phyloP scores from a whole-genome alignment of 345 rosid species.

The Moricandia moricandioides region DNA sequence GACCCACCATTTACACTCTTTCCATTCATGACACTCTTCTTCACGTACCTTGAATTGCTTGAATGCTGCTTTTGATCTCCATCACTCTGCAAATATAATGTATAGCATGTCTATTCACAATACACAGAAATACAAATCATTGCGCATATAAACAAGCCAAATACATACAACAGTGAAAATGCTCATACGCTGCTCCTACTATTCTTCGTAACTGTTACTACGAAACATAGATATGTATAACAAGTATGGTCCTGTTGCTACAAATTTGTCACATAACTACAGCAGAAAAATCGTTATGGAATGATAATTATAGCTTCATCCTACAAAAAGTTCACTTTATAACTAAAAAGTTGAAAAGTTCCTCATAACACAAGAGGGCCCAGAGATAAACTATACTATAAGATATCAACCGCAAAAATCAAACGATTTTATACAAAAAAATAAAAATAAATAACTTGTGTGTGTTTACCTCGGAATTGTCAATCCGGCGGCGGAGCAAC shows the following conservation, averaged over 20 bases:
- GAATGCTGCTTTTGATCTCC: conserved; percentile 49
- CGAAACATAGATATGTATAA: not conserved
- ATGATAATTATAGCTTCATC: conserved; percentile 12
- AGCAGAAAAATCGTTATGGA: not conserved
- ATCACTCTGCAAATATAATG: conserved; percentile 59
- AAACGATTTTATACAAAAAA: not conserved
- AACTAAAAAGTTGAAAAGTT: conserved; percentile 5
- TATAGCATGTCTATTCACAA: not conserved
- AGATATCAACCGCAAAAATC: not conserved
- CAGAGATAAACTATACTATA: not conserved
- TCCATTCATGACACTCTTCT: conserved; percentile 43
- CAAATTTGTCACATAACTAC: conserved; percentile 12
- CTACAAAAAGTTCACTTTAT: conserved; percentile 11
- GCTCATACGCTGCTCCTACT: not conserved
- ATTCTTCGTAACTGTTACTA: not conserved
- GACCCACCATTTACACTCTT: conserved; percentile 38
- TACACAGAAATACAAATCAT: not conserved
- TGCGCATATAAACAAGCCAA: conserved; percentile 7
- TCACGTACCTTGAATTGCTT: conserved; percentile 37
- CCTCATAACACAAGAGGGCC: conserved; percentile 17
- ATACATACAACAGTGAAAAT: not conserved
- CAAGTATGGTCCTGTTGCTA: conserved; percentile 9
- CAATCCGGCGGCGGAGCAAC: conserved; percentile 57
- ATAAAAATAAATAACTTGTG: too few relatives aligned
- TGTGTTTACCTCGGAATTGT: conserved; percentile 71